Conservation (phyloP, 139 green algal genomes). For the Ostreobium quekettii region DNA sequence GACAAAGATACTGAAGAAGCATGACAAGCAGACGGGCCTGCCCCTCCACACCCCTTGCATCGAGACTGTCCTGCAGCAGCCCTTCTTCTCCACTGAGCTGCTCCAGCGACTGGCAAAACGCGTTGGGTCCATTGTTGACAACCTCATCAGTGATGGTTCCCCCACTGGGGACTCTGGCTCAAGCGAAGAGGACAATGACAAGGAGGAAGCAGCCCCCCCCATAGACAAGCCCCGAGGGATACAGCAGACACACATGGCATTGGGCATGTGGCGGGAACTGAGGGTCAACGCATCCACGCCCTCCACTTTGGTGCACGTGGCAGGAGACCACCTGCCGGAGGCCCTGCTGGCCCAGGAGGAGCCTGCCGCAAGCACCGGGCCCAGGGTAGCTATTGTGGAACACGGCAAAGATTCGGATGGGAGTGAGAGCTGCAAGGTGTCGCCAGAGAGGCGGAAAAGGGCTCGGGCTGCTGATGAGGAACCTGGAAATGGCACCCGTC, state of each 20-base stretch:
- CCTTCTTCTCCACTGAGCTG: slow-evolving; percentile 12
- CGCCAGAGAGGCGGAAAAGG: too few species aligned
- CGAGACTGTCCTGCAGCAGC: slow-evolving; percentile 10
- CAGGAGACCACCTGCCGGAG: too few species aligned
- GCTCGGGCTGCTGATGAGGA: too few species aligned
- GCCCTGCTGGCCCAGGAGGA: too few species aligned
- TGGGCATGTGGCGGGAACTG: slow-evolving; percentile 12
- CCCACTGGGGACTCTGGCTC: neutral
- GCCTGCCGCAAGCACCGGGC: too few species aligned
- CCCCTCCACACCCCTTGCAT: neutral
- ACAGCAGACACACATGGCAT: neutral
- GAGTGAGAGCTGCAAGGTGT: too few species aligned
- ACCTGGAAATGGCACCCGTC: too few species aligned
- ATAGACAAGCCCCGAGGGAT: neutral
- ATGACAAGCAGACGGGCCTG: slow-evolving; percentile 10
- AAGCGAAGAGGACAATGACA: neutral
- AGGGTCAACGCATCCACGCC: slow-evolving; percentile 15
- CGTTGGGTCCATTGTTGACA: neutral
- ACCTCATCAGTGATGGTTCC: neutral
- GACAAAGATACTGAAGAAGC: slow-evolving; percentile 18
- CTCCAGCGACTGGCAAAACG: slow-evolving; percentile 1
- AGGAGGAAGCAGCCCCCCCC: too few species aligned
- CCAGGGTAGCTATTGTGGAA: too few species aligned
- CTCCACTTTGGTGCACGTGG: slow-evolving; percentile 13
- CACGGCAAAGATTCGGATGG: too few species aligned